Percentiles rank a stretch among this genome's conserved stretches.
Conservation (phyloP, 2,329 filamentous ascomycete genomes). For the Teratosphaeria nubilosa region DNA sequence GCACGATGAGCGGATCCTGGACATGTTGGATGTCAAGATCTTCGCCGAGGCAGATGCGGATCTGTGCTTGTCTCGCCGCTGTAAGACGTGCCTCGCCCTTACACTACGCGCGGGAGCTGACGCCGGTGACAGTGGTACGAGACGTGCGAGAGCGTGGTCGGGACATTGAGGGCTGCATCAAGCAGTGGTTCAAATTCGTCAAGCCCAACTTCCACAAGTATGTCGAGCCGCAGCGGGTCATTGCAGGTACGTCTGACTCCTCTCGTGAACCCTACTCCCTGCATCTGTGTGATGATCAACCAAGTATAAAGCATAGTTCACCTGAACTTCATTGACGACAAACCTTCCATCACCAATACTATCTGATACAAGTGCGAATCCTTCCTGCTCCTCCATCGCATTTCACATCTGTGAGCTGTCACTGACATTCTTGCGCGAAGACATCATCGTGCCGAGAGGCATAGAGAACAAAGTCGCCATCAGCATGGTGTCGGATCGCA, state of each 20-base stretch:
- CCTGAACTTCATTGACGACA: conserved; percentile 28
- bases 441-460: conserved; percentile 89
- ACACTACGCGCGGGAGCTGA: not conserved
- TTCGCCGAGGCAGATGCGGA: conserved; percentile 96
- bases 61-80: conserved; percentile 78
- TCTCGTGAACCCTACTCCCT: not conserved
- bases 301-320: conserved; percentile 31
- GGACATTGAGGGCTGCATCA: conserved; percentile 90
- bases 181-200: conserved; percentile 94
- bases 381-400: not conserved
- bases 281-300: conserved; percentile 24
- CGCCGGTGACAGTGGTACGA: conserved; percentile 53
- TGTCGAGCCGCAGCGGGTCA: conserved; percentile 82
- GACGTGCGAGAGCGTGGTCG: conserved; percentile 83
- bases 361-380: not conserved
- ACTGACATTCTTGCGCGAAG: conserved; percentile 33
- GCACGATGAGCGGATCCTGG: conserved; percentile 74
- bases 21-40: conserved; percentile 90
- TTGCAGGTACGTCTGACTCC: conserved; percentile 52
- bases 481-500: conserved; percentile 83
- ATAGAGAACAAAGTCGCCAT: conserved; percentile 94
- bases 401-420: not conserved
- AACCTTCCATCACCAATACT: conserved; percentile 26
- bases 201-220: conserved; percentile 95
- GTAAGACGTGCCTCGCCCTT: conserved; percentile 40